phyloP scores from a whole-genome alignment of 331 rosid species.

The Cucumis variabilis region DNA sequence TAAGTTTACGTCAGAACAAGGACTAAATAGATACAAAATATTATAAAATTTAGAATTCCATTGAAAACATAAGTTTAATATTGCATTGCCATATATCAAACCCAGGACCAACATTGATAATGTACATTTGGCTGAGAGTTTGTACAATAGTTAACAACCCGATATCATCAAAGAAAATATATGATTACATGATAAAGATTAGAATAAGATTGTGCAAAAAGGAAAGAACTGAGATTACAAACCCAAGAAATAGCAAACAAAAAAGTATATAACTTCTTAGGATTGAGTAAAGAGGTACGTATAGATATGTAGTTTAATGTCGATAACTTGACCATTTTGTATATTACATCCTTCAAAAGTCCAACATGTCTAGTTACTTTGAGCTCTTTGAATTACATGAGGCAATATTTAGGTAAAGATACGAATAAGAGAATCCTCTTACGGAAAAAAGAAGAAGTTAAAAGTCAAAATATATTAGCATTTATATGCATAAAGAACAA shows the following conservation, averaged over 20 bases:
- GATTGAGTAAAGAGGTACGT: neutral
- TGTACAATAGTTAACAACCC: slow-evolving; percentile 40
- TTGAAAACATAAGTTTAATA: no score
- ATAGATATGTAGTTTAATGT: neutral
- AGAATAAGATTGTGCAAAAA: neutral
- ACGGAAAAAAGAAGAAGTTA: neutral
- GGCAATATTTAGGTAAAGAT: neutral
- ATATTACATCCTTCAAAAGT: neutral
- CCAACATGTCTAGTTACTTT: neutral
- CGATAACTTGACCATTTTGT: neutral
- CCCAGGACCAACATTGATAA: slow-evolving; percentile 96
- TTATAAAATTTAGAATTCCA: no score
- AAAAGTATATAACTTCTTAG: neutral
- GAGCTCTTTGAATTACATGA: neutral
- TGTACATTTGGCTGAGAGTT: slow-evolving; percentile 96
- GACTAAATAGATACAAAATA: no score
- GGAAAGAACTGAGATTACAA: no score
- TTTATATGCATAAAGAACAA: neutral
- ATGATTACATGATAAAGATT: neutral
- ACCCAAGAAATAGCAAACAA: no score
- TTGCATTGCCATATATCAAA: slow-evolving; percentile 29
- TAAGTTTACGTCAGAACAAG: no score
- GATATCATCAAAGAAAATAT: neutral
- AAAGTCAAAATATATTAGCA: neutral
- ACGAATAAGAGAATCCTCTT: slow-evolving; percentile 4